A percentile compares a stretch with the other conserved stretches of the same genome.
These are phyloP conservation scores for Oxyria digyna DNA, from an alignment of 148 eudicot genomes.

Conservation along the genomic window DNA sequence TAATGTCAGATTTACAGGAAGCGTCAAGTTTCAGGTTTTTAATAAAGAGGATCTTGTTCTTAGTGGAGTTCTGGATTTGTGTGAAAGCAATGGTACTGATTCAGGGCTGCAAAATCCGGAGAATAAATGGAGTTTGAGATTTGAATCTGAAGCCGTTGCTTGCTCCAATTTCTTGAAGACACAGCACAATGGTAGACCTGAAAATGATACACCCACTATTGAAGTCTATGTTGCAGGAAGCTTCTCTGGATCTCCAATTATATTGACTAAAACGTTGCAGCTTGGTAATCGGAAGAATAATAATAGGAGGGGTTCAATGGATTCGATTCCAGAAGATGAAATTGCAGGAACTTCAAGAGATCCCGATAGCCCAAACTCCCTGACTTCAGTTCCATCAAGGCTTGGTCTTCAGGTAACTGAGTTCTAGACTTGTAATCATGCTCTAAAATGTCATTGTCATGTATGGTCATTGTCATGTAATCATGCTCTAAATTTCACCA, in stretches of 20 bases:
- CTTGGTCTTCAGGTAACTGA: slow-evolving; percentile 57
- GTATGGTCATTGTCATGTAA: neutral
- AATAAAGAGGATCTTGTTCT: slow-evolving; percentile 40
- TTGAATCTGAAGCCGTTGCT: slow-evolving; percentile 31
- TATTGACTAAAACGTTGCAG: slow-evolving; percentile 50
- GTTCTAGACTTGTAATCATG: neutral
- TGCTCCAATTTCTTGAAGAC: slow-evolving; percentile 45
- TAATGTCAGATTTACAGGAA: slow-evolving; percentile 39
- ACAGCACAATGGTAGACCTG: slow-evolving; percentile 27
- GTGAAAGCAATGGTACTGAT: slow-evolving; percentile 20
- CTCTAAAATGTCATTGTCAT: neutral
- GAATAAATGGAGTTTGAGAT: slow-evolving; percentile 42
- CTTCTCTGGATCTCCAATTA: slow-evolving; percentile 45
- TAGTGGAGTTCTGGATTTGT: slow-evolving; percentile 45
- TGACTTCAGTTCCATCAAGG: slow-evolving; percentile 8
- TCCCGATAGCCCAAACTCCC: neutral
- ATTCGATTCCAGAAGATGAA: slow-evolving; percentile 46
- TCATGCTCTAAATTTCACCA: neutral
- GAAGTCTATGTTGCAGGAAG: slow-evolving; percentile 66
- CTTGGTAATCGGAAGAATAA: slow-evolving; percentile 38
- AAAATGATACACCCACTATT: slow-evolving; percentile 25
- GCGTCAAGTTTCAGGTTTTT: slow-evolving; percentile 59
- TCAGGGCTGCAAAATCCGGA: slow-evolving; percentile 24
- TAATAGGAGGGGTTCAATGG: slow-evolving; percentile 28
- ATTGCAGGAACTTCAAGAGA: slow-evolving; percentile 23